Conservation (phyloP, 257 asterid genomes). For the Solanum paucissectum region DNA sequence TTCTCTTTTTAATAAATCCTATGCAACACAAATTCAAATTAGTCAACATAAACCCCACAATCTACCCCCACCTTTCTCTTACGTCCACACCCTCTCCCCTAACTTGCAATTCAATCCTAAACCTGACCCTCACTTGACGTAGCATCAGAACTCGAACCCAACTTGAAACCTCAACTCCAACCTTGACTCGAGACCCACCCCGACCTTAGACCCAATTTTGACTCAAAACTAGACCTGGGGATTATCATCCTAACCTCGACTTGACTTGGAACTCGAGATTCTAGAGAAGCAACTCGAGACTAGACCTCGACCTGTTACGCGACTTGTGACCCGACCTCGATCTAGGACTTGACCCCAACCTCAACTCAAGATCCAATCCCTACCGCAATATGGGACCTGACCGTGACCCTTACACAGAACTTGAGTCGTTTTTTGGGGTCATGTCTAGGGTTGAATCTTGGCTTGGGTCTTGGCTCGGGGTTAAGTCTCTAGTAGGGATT, state of each 20-base stretch:
- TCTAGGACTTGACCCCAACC: neutral
- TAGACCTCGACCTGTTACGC: neutral
- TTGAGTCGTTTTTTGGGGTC: rapidly evolving
- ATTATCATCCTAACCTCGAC: neutral
- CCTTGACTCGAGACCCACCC: neutral
- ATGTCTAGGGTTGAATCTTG: neutral
- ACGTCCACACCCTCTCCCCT: neutral
- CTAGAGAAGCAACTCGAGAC: neutral
- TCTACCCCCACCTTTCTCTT: neutral
- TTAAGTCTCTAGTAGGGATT: too few relatives aligned
- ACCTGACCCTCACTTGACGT: rapidly evolving
- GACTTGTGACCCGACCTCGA: neutral
- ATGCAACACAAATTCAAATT: neutral
- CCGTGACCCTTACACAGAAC: neutral
- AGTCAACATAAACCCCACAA: neutral
- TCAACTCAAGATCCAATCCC: neutral
- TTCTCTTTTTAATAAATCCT: too few relatives aligned
- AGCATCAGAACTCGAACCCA: too few relatives aligned
- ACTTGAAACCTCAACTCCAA: neutral
- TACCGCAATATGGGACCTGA: neutral
- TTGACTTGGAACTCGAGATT: neutral
- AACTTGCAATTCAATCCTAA: too few relatives aligned
- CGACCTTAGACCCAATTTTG: too few relatives aligned
- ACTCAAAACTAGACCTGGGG: neutral
- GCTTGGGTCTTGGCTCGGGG: too few relatives aligned